phyloP scores from a whole-genome alignment of 2,329 filamentous ascomycete species.

The Pestalotiopsis sp. region DNA sequence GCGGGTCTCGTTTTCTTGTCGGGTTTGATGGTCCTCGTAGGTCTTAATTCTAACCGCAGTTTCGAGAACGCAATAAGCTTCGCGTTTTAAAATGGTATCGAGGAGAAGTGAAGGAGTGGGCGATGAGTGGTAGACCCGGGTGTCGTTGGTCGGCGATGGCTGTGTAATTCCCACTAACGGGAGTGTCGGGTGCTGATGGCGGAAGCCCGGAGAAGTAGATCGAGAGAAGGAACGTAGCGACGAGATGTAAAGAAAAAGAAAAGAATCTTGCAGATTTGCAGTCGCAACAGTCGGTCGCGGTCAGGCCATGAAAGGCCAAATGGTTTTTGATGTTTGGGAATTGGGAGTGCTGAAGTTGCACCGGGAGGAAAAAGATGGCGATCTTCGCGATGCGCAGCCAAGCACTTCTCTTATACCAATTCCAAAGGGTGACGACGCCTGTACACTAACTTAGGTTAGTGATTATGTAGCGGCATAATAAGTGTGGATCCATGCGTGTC shows the following conservation, averaged over 20 bases:
- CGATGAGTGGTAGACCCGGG: neutral
- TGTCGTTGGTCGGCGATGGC: neutral
- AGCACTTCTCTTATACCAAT: neutral
- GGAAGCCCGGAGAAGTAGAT: neutral
- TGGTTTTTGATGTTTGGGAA: no score
- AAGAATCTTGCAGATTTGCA: constrained; percentile 10
- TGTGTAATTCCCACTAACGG: neutral
- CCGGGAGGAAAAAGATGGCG: neutral
- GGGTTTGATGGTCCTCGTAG: no score
- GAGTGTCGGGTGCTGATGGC: neutral
- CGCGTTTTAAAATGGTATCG: neutral
- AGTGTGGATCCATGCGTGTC: neutral
- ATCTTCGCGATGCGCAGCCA: neutral
- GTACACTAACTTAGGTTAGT: no score
- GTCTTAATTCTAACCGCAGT: neutral
- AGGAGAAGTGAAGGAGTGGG: neutral
- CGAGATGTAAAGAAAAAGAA: constrained; percentile 3
- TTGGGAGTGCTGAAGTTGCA: neutral
- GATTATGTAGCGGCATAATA: neutral
- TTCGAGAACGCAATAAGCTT: neutral
- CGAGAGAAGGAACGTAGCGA: constrained; percentile 2
- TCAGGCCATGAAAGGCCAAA: neutral
- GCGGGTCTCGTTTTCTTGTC: neutral
- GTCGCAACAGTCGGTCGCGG: neutral
- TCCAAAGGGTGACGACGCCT: constrained; percentile 5